Evolutionary conservation across 176 grass and related monocot genomes (phyloP), one percentile per base, ranked within the genome.

Genomic region (Chrysopogon serrulatus): DNA sequence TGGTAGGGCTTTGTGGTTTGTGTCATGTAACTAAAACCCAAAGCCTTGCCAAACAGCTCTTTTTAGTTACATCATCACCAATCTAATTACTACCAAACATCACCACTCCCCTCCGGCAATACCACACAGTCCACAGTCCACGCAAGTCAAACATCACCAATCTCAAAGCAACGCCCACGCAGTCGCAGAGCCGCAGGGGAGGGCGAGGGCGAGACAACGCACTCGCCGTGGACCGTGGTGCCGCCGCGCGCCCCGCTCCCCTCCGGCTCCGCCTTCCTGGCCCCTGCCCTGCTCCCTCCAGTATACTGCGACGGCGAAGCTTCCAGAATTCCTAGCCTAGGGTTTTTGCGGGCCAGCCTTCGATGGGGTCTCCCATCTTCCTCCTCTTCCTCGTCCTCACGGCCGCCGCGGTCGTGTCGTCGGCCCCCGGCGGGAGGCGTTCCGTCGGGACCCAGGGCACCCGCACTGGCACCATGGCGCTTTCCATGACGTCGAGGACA

Each of bases 391-490:
- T 91, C 71, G 17, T 85, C 60, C 78, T 84, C 31, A 74, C 47
- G 36, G 57, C 24, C 42, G 23, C 62, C 42, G 32, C 61, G 62
- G 65, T 72, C 31, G 47, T 84, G 49, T 79, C 67, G 40, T 86
- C 48, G 17, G 71, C 60, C 10, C 92, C 32, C 60, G 73, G 45
- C 74, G 83, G 34, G 87, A 98, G 76, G 87, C 93, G 33, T 96
- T 98, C 81, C 96, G 91, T 31, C 85, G 96, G 53, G 93, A 95
- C 82, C 93, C 96, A 18, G 93, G 93, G 41, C 91, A 98, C 45
- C 85, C 87, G 77, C 89, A 96, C 24, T 99, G 96, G 91, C 91
- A 96, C 77, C 96, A 96, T 19, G 86, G 93, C 83, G 96, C 91
- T 56, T 94, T 99, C 74, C 93, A 99, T 61, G 93, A 96, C 73